Percentiles rank a stretch among this genome's conserved stretches.
These are phyloP conservation scores for Globisporangium perplexum DNA, from an alignment of 352 stramenopile genomes.

Conservation along the genomic window DNA sequence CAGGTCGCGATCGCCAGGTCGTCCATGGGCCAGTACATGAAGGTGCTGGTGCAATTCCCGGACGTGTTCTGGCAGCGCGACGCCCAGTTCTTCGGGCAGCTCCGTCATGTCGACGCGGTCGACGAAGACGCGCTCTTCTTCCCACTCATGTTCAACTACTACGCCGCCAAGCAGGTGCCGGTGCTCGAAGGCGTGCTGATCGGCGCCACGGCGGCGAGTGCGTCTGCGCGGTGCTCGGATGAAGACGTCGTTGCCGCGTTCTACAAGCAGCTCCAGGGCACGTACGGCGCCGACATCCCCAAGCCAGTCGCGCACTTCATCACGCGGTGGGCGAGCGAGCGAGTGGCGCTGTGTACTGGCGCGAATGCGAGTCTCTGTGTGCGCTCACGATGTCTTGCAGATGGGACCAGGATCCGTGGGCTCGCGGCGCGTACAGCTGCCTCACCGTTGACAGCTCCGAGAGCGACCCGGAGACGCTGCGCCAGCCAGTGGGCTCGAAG, in stretches of 20 bases:
- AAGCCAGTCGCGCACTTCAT: constrained; percentile 40
- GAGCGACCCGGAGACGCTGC: constrained; percentile 46
- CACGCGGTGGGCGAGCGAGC: constrained; percentile 36
- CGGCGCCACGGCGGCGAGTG: constrained; percentile 27
- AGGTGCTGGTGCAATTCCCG: constrained; percentile 64
- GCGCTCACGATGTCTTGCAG: constrained; percentile 10
- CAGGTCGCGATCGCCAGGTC: constrained; percentile 35
- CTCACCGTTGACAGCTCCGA: constrained; percentile 54
- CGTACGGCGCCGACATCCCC: constrained; percentile 34
- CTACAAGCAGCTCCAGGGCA: constrained; percentile 35
- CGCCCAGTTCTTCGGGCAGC: constrained; percentile 36
- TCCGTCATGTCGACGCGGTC: constrained; percentile 9
- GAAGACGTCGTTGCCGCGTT: constrained; percentile 35
- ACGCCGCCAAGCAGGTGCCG: constrained; percentile 35
- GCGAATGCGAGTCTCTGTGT: neutral
- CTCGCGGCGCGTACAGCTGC: constrained; percentile 54
- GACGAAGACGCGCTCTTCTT: constrained; percentile 25
- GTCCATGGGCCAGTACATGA: constrained; percentile 71
- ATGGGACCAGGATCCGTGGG: constrained; percentile 58
- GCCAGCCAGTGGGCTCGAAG: constrained; percentile 25
- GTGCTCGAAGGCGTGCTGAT: constrained; percentile 56
- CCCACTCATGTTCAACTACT: constrained; percentile 58
- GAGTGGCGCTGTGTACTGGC: too few species aligned
- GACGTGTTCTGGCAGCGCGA: constrained; percentile 52
- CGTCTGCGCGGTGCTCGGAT: constrained; percentile 34